Percentiles rank a stretch among this genome's conserved stretches.
Evolutionary conservation across 768 basidiomycete genomes (phyloP).

Genomic region (Cyathus striatus): DNA sequence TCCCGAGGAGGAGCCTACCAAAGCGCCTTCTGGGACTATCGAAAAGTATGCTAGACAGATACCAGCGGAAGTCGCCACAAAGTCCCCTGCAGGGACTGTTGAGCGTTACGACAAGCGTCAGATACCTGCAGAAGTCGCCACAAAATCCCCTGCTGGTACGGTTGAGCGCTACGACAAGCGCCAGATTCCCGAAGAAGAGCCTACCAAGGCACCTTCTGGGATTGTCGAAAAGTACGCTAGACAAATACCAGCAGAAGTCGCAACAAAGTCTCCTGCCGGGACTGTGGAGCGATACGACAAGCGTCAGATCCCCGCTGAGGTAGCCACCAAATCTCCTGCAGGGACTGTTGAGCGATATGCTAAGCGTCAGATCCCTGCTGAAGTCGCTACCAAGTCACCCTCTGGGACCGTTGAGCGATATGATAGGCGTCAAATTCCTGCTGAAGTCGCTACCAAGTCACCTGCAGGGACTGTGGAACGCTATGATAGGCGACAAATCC

Average conservation of each 20-base stretch:
- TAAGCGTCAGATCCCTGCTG: slow-evolving; percentile 14
- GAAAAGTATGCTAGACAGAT: slow-evolving; percentile 17
- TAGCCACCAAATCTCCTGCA: slow-evolving; percentile 17
- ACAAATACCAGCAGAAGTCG: slow-evolving; percentile 14
- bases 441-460: slow-evolving; percentile 15
- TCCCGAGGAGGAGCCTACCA: slow-evolving; percentile 18
- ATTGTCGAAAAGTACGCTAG: slow-evolving; percentile 11
- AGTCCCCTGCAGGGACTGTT: slow-evolving; percentile 10
- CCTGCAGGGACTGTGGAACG: slow-evolving; percentile 16
- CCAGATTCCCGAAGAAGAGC: slow-evolving; percentile 15
- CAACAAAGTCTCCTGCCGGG: slow-evolving; percentile 15
- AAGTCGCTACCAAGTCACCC: slow-evolving; percentile 13
- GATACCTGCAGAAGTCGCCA: slow-evolving; percentile 15
- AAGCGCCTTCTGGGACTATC: slow-evolving; percentile 21
- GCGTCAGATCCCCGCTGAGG: slow-evolving; percentile 25
- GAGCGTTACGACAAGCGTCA: slow-evolving; percentile 9
- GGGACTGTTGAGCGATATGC: slow-evolving; percentile 21
- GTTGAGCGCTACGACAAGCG: slow-evolving; percentile 38
- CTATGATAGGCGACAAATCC: slow-evolving; percentile 11
- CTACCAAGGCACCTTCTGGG: slow-evolving; percentile 10
- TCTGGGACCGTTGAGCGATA: slow-evolving; percentile 10
- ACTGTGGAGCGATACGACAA: slow-evolving; percentile 39
- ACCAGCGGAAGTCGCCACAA: slow-evolving; percentile 14
- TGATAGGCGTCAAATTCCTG: slow-evolving; percentile 15
- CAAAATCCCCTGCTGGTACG: slow-evolving; percentile 16